Evolutionary conservation across 768 basidiomycete species (phyloP), one percentile per base, ranked within the genome.

Genomic region (Strobilomyces dryophilus): DNA sequence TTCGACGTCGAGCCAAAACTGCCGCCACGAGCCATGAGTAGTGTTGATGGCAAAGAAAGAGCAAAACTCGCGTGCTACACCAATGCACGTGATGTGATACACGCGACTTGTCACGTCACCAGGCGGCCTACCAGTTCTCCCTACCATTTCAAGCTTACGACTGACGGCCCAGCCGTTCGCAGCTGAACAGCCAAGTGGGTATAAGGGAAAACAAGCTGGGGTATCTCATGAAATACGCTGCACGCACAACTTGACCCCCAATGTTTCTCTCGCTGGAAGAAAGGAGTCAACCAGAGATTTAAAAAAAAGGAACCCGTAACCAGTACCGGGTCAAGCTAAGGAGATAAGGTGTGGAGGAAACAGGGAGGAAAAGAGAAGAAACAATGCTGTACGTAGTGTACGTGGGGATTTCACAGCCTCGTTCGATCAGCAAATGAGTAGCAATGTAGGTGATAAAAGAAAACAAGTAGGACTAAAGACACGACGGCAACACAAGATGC

Each of bases 1-100:
- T 71, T 67, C 27, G 81, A 80, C 10, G 81, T 72, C 26, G 83
- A 73, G 12, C 83, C 84, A 66, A 85, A 85, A 21, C 72, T 73
- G 46, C 55, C 58, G 45, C 83, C 82, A 62, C 79, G 74, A 47
- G 77, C 79, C 70, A 71, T 69, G 53, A 41, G 14, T 26, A 31
- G 18, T 29, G 45, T 50, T 32, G 20, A 51, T 27, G 15, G 6
- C 1, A 49, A 12, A 45, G 18, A 47, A 12, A 45, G 18, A 53
- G n/a, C 46, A 32, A 61, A 7, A 48, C 9, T 54, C 57, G 47
- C 40, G 58, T 36, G n/a, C 18, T 44, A 52, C 45, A 50, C 24
- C 24, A 57, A 31, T 2, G 0, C 57, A 64, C 61, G 59, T 64
- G 62, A 59, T 32, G 66, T 66, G 56, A 68, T 56, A 49, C 11